Conservation (phyloP, 257 asterid genomes). For the Przewalskia tangutica region DNA sequence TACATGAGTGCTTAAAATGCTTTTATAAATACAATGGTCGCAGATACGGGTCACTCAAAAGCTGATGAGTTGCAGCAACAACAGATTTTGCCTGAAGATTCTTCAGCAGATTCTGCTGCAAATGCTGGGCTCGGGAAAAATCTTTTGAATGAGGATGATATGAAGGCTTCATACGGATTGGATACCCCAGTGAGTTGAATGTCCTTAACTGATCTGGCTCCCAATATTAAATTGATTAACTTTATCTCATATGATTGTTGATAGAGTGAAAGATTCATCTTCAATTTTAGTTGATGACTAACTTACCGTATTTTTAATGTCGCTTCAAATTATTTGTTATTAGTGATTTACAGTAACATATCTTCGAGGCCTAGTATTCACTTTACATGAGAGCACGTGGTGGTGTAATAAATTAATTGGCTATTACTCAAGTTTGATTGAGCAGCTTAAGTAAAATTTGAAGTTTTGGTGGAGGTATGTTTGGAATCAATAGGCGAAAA, state of each 20-base stretch:
- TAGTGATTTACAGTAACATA: not conserved
- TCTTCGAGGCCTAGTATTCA: not conserved
- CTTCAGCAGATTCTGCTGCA: constrained; percentile 43
- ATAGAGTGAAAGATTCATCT: not conserved
- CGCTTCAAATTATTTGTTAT: not conserved
- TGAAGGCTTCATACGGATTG: constrained; percentile 53
- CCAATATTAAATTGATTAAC: not conserved
- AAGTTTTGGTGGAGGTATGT: not conserved
- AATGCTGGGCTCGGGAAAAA: constrained; percentile 55
- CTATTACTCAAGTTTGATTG: not conserved
- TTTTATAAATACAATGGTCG: not conserved
- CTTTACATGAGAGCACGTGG: not conserved
- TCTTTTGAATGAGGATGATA: constrained; percentile 59
- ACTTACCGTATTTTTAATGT: not conserved
- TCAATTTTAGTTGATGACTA: not conserved
- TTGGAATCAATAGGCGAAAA: not conserved
- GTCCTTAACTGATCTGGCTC: constrained; percentile 2
- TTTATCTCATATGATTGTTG: not conserved
- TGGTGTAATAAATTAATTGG: not conserved
- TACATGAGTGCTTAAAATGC: not conserved
- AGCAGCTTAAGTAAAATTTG: not conserved
- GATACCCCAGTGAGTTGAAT: constrained; percentile 61
- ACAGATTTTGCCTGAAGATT: constrained; percentile 49
- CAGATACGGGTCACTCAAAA: constrained; percentile 54
- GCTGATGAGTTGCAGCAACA: constrained; percentile 72